Percentiles rank a stretch among this genome's conserved stretches.
Evolutionary conservation across 306 rosid species (phyloP).

Genomic region (Alnus glutinosa): DNA sequence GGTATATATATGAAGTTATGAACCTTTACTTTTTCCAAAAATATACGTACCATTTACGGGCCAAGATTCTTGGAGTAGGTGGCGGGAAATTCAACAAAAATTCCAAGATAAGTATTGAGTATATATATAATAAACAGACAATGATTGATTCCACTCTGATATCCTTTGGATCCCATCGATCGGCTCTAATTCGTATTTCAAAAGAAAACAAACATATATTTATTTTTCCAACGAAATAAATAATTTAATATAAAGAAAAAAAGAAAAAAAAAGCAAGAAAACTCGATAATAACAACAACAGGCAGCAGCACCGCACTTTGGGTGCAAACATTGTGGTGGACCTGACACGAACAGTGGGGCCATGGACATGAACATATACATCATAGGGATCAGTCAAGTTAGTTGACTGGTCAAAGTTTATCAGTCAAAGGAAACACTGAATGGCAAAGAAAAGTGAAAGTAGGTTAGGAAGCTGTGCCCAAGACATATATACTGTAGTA

Average conservation of each 20-base stretch:
- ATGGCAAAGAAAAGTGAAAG: constrained; percentile 22
- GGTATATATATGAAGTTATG: too few relatives aligned
- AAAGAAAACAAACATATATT: not conserved
- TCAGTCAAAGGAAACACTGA: constrained; percentile 33
- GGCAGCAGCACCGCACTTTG: constrained; percentile 7
- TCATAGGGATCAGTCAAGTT: constrained; percentile 49
- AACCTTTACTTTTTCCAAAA: constrained; percentile 20
- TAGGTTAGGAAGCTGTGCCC: constrained; percentile 49
- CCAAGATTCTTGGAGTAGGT: constrained; percentile 48
- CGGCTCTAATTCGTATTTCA: constrained; percentile 22
- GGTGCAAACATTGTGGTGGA: constrained; percentile 38
- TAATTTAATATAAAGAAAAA: too few relatives aligned
- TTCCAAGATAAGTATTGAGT: not conserved
- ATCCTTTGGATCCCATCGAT: constrained; percentile 45
- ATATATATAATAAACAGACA: constrained; percentile 39
- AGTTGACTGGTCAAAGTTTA: constrained; percentile 66
- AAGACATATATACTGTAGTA: constrained; percentile 11
- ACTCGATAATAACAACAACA: not conserved
- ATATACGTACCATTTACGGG: constrained; percentile 3
- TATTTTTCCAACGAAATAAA: not conserved
- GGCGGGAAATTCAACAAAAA: constrained; percentile 51
- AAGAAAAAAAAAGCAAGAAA: not conserved
- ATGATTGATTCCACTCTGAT: constrained; percentile 53
- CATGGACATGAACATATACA: constrained; percentile 44
- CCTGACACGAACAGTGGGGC: constrained; percentile 43